phyloP scores from a whole-genome alignment of 495 filamentous ascomycete genomes.

The Pseudevernia furfuracea region DNA sequence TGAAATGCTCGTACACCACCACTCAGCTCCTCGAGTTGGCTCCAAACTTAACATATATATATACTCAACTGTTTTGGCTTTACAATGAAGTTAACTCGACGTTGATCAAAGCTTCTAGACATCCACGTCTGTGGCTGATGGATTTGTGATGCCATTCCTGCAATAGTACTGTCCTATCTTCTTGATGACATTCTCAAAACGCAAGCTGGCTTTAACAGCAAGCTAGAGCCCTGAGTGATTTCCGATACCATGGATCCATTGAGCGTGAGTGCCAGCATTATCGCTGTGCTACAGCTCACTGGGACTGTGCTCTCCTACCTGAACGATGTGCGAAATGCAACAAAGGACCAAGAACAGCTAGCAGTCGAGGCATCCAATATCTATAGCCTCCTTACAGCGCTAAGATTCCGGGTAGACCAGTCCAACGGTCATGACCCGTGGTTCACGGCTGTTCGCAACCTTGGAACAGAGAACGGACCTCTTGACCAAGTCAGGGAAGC shows the following conservation, averaged over 20 bases:
- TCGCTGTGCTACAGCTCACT: slow-evolving; percentile 29
- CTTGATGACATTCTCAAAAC: too few relatives aligned
- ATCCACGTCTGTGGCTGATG: too few relatives aligned
- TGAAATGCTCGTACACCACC: too few relatives aligned
- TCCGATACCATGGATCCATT: slow-evolving; percentile 19
- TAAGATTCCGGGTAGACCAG: slow-evolving; percentile 3
- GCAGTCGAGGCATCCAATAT: background rate
- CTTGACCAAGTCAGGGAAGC: background rate
- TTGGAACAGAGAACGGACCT: slow-evolving; percentile 8
- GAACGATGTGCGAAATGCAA: background rate
- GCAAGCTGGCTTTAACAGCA: too few relatives aligned
- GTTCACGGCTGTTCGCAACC: background rate
- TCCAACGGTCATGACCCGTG: background rate
- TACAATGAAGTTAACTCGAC: too few relatives aligned
- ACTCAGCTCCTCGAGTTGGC: too few relatives aligned
- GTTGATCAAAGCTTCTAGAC: too few relatives aligned
- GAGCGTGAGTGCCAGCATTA: slow-evolving; percentile 27
- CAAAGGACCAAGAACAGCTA: background rate
- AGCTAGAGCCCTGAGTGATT: too few relatives aligned
- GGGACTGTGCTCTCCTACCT: slow-evolving; percentile 19
- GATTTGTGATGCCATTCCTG: too few relatives aligned
- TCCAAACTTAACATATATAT: too few relatives aligned
- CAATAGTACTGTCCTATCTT: too few relatives aligned
- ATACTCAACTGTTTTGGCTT: too few relatives aligned
- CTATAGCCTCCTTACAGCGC: background rate